A percentile compares a stretch with the other conserved stretches of the same genome.
phyloP scores from a whole-genome alignment of 305 asterid genomes.

The Fraxinus ornus region DNA sequence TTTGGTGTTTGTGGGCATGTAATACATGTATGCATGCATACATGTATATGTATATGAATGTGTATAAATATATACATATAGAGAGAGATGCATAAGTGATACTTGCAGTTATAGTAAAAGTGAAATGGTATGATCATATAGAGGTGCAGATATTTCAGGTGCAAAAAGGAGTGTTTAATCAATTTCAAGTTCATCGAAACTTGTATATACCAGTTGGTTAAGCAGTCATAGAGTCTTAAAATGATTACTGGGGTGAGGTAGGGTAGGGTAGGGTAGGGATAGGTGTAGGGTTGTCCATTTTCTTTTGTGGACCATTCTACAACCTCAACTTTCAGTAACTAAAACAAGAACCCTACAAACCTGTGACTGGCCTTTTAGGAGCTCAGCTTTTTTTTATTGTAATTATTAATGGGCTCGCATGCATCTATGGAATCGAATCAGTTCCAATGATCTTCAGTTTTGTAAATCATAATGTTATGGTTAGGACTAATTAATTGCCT shows the following conservation, averaged over 20 bases:
- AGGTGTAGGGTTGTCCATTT: slow-evolving; percentile 32
- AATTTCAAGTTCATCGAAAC: slow-evolving; percentile 19
- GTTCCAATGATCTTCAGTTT: neutral
- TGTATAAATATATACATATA: neutral
- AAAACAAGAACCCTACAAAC: neutral
- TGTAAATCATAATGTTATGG: neutral
- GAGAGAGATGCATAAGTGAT: neutral
- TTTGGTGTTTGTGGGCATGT: neutral
- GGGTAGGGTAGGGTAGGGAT: too few species aligned
- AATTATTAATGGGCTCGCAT: neutral
- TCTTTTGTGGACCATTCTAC: slow-evolving; percentile 32
- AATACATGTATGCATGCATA: too few species aligned
- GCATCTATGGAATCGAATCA: neutral
- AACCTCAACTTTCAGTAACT: neutral
- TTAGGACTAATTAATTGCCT: neutral
- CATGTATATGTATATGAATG: neutral
- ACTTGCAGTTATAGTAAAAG: neutral
- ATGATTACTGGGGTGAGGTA: neutral
- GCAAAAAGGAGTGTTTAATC: neutral
- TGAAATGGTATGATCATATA: neutral
- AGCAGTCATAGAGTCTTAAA: neutral
- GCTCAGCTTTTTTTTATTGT: neutral
- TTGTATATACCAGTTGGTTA: neutral
- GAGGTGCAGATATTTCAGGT: neutral
- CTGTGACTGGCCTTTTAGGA: neutral